Evolutionary conservation across 306 rosid species (phyloP).

Genomic region (Cicer arietinum): DNA sequence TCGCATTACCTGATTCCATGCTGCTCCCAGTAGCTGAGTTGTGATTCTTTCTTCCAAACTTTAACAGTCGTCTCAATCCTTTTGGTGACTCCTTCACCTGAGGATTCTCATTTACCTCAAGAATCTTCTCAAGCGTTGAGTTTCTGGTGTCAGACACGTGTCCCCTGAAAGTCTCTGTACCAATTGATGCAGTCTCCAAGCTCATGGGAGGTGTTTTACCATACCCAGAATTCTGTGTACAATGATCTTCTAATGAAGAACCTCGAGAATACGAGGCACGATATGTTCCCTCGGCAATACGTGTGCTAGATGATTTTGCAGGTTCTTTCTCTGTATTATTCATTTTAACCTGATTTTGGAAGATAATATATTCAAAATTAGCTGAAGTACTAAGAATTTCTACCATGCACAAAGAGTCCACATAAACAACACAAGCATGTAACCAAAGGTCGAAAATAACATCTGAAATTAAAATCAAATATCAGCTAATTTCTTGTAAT

Average conservation of each 20-base stretch:
- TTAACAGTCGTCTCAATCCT: constrained; percentile 73
- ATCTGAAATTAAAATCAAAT: constrained; percentile 24
- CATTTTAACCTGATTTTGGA: constrained; percentile 53
- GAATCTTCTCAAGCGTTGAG: constrained; percentile 75
- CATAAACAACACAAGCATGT: constrained; percentile 23
- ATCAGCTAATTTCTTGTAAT: constrained; percentile 25
- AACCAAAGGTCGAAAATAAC: background rate
- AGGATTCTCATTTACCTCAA: constrained; percentile 76
- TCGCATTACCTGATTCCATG: constrained; percentile 58
- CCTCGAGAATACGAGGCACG: constrained; percentile 65
- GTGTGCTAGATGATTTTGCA: constrained; percentile 48
- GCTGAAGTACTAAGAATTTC: constrained; percentile 16
- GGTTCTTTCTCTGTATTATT: constrained; percentile 50
- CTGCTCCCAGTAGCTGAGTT: constrained; percentile 57
- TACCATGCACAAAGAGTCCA: constrained; percentile 20
- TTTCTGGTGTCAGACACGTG: constrained; percentile 61
- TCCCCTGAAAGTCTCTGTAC: constrained; percentile 54
- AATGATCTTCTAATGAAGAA: constrained; percentile 70
- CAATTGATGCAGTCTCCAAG: constrained; percentile 53
- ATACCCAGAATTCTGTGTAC: constrained; percentile 55
- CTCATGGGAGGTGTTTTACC: constrained; percentile 58
- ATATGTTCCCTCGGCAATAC: constrained; percentile 48
- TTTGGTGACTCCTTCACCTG: constrained; percentile 75
- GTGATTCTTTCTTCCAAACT: constrained; percentile 84
- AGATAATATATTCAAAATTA: constrained; percentile 34